Evolutionary conservation across 2,329 filamentous ascomycete genomes (phyloP).

Genomic region (Sphaerulina vaccinii): DNA sequence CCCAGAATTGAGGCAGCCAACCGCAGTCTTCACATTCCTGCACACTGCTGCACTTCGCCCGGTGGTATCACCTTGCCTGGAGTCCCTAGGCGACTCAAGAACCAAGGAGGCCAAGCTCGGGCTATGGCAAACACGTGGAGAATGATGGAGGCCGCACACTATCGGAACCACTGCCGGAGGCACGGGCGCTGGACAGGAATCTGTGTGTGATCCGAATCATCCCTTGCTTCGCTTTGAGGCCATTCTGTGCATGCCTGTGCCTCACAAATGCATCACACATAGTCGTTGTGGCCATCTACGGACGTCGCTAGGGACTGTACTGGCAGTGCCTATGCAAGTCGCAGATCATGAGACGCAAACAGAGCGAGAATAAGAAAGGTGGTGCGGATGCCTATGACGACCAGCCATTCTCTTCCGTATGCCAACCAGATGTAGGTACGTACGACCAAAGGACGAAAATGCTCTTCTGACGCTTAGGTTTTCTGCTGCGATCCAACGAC

Average conservation of each 20-base stretch:
- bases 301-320: background rate
- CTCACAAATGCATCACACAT: no score
- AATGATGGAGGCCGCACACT: conserved; percentile 1
- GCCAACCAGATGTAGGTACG: conserved; percentile 1
- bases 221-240: background rate
- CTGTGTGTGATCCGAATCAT: background rate
- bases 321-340: conserved; percentile 8
- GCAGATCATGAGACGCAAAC: conserved; percentile 19
- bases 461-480: no score
- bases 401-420: background rate
- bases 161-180: conserved; percentile 12
- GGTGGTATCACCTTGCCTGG: conserved; percentile 3
- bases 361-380: background rate
- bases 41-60: conserved; percentile 15
- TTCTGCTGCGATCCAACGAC: no score
- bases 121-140: conserved; percentile 17
- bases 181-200: conserved; percentile 8
- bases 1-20: conserved; percentile 17
- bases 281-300: background rate
- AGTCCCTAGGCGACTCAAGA: background rate
- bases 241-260: background rate
- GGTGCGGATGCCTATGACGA: conserved; percentile 7
- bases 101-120: no score
- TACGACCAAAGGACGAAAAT: background rate
- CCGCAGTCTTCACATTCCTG: conserved; percentile 7